phyloP scores from a whole-genome alignment of 2,329 filamentous ascomycete genomes.

The Ceratocystis colombiana region DNA sequence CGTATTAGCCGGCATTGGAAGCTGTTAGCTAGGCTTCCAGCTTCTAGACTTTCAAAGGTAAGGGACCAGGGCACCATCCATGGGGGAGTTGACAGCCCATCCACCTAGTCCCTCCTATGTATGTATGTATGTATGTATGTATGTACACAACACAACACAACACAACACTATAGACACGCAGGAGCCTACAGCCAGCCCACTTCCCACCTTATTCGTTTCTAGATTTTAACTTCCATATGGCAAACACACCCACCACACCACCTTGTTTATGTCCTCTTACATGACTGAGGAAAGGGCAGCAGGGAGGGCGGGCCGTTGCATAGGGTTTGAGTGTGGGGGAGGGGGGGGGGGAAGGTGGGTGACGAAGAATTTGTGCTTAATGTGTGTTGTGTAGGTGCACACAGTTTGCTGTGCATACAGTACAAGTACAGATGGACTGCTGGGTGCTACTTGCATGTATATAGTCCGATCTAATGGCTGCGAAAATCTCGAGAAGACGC shows the following conservation, averaged over 20 bases:
- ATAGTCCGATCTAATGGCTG: background rate
- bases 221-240: background rate
- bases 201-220: background rate
- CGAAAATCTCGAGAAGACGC: background rate
- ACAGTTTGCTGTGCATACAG: background rate
- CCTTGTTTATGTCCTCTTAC: background rate
- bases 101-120: background rate
- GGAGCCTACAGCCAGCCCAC: background rate
- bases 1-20: background rate
- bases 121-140: too few relatives aligned
- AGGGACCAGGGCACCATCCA: conserved; percentile 6
- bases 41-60: background rate
- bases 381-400: background rate
- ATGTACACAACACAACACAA: background rate
- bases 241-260: background rate
- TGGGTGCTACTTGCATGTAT: too few relatives aligned
- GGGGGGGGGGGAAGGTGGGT: background rate
- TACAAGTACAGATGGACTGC: too few relatives aligned
- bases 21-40: too few relatives aligned
- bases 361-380: background rate
- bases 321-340: background rate
- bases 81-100: conserved; percentile 4
- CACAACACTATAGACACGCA: background rate
- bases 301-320: background rate
- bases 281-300: background rate